These are phyloP conservation scores for Vitis vinifera DNA, from an alignment of 164 flowering plant genomes.

Conservation along the genomic window DNA sequence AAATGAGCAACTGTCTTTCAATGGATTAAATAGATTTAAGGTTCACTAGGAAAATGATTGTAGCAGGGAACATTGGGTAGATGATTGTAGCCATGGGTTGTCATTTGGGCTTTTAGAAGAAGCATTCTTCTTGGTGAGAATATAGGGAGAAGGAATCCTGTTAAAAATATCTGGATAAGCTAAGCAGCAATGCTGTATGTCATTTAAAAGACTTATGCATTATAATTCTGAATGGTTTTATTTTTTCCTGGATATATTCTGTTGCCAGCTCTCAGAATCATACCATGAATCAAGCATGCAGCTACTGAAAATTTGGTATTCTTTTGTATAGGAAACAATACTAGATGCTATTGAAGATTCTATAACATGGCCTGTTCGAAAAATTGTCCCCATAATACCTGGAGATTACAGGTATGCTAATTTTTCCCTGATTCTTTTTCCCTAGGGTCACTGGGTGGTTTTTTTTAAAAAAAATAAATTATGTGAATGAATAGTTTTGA, in stretches of 20 bases:
- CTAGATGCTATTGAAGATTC: constrained; percentile 95
- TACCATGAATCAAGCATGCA: background rate
- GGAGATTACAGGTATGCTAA: constrained; percentile 87
- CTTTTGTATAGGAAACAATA: constrained; percentile 61
- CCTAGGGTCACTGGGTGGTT: too few species aligned
- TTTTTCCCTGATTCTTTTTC: too few species aligned
- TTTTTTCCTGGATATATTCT: too few species aligned
- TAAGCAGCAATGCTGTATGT: too few species aligned
- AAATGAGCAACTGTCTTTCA: background rate
- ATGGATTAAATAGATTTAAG: too few species aligned
- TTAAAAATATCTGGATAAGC: background rate
- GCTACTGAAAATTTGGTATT: background rate
- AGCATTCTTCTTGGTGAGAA: background rate
- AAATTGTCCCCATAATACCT: constrained; percentile 82
- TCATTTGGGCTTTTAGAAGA: background rate
- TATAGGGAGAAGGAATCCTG: background rate
- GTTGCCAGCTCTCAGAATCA: background rate
- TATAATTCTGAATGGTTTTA: too few species aligned
- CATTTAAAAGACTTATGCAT: too few species aligned
- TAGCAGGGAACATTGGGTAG: too few species aligned
- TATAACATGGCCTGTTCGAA: constrained; percentile 91
- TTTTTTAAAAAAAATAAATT: too few species aligned
- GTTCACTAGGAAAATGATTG: too few species aligned
- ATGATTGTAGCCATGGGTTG: background rate
- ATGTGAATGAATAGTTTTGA: too few species aligned